Percentiles rank a stretch among this genome's conserved stretches.
Conservation (phyloP, 2,329 filamentous ascomycete genomes). For the Davidsoniella neocaledoniae region DNA sequence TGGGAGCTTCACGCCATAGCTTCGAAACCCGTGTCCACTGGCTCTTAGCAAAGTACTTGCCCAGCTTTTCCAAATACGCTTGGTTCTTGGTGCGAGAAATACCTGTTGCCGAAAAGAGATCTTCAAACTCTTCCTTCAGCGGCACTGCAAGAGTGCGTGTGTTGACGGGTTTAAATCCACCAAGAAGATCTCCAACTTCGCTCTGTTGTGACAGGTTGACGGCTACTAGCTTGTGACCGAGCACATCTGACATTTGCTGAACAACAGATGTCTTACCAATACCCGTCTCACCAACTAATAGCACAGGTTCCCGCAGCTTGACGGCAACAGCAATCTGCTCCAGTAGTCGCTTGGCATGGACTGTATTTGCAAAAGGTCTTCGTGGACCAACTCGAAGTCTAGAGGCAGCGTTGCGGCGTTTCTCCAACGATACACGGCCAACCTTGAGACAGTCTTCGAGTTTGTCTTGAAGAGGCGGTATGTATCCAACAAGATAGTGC, state of each 20-base stretch:
- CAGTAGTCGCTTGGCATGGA: constrained; percentile 65
- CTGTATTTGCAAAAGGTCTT: constrained; percentile 72
- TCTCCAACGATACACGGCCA: constrained; percentile 48
- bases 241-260: constrained; percentile 70
- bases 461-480: constrained; percentile 50
- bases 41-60: constrained; percentile 61
- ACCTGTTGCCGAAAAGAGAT: constrained; percentile 66
- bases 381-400: constrained; percentile 34
- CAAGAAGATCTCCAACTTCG: constrained; percentile 86
- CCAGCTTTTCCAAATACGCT: constrained; percentile 65
- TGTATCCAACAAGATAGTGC: constrained; percentile 57
- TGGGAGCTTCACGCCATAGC: constrained; percentile 75
- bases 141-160: constrained; percentile 75
- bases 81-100: constrained; percentile 81
- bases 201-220: constrained; percentile 97
- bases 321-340: constrained; percentile 79
- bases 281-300: constrained; percentile 96
- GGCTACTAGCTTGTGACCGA: constrained; percentile 75
- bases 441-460: constrained; percentile 39
- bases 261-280: constrained; percentile 96
- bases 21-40: constrained; percentile 80
- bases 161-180: constrained; percentile 92
- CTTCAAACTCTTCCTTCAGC: constrained; percentile 83
- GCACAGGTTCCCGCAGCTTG: constrained; percentile 67
- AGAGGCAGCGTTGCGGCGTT: constrained; percentile 30